Percentiles rank a stretch among this genome's conserved stretches.
phyloP scores from a whole-genome alignment of 495 filamentous ascomycete genomes.

The Aspergillus sparsus region DNA sequence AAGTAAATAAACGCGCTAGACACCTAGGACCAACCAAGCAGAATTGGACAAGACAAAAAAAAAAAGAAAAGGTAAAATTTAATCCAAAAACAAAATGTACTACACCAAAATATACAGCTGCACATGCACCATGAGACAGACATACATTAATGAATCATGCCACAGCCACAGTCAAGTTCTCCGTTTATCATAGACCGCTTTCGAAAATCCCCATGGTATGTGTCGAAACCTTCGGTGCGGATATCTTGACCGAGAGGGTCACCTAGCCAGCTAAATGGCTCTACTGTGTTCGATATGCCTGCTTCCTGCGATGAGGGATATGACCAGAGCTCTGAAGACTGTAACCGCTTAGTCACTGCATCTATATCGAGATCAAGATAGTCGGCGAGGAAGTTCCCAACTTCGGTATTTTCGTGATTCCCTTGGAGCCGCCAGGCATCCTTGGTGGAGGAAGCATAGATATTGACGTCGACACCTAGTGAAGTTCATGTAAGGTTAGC shows the following conservation, averaged over 20 bases:
- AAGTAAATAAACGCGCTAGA: no score
- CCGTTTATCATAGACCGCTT: constrained; percentile 34
- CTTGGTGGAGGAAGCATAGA: constrained; percentile 66
- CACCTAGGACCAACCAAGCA: no score
- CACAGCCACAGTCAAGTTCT: constrained; percentile 42
- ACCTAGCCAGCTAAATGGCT: constrained; percentile 45
- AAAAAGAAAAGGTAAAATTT: neutral
- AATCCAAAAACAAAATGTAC: neutral
- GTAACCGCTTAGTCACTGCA: constrained; percentile 70
- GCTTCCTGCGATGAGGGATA: constrained; percentile 18
- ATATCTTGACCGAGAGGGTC: constrained; percentile 38
- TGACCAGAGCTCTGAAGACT: constrained; percentile 49
- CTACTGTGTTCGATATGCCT: neutral
- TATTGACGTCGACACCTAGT: constrained; percentile 80
- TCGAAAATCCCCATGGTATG: constrained; percentile 54
- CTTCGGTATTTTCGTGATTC: constrained; percentile 93
- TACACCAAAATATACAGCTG: neutral
- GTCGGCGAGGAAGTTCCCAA: constrained; percentile 75
- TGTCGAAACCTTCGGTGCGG: constrained; percentile 43
- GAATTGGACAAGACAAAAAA: no score
- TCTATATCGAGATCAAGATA: constrained; percentile 82
- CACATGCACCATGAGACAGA: neutral
- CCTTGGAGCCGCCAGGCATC: constrained; percentile 60
- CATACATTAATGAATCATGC: constrained; percentile 31
- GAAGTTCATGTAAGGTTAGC: constrained; percentile 21